phyloP scores from a whole-genome alignment of 257 asterid species.

The Nicotiana undulata region DNA sequence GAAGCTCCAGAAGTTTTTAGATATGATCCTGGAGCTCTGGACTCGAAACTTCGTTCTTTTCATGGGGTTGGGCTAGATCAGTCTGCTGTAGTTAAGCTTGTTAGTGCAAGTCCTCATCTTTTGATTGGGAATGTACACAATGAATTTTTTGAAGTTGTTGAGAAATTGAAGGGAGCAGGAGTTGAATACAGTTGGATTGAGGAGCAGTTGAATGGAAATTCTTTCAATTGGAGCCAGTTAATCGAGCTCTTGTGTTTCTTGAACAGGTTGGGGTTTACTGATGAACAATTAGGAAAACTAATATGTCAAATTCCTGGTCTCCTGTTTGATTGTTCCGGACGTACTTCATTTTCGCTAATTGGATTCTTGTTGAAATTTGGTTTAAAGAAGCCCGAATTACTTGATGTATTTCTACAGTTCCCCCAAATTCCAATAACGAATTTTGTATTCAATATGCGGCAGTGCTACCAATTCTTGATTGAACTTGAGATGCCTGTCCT shows the following conservation, averaged over 20 bases:
- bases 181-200: slow-evolving; percentile 38
- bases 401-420: slow-evolving; percentile 28
- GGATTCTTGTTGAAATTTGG: slow-evolving; percentile 59
- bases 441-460: slow-evolving; percentile 30
- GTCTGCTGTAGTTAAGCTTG: slow-evolving; percentile 40
- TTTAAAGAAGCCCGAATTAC: slow-evolving; percentile 20
- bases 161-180: slow-evolving; percentile 32
- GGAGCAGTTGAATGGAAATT: slow-evolving; percentile 29
- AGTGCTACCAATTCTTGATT: slow-evolving; percentile 43
- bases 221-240: slow-evolving; percentile 43
- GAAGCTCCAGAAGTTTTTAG: slow-evolving; percentile 51
- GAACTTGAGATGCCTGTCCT: slow-evolving; percentile 40
- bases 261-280: slow-evolving; percentile 31
- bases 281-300: slow-evolving; percentile 28
- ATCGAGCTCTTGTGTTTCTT: slow-evolving; percentile 34
- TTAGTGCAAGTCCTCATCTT: slow-evolving; percentile 48
- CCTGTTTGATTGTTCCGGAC: slow-evolving; percentile 49
- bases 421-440: slow-evolving; percentile 32
- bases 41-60: slow-evolving; percentile 36
- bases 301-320: slow-evolving; percentile 35
- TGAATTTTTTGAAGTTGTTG: slow-evolving; percentile 34
- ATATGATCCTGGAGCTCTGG: slow-evolving; percentile 35
- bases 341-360: slow-evolving; percentile 26
- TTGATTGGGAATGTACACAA: slow-evolving; percentile 24
- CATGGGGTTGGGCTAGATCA: slow-evolving; percentile 41